phyloP scores from a whole-genome alignment of 129 eudicot genomes.

The Chrysanthemum lavandulifolium region DNA sequence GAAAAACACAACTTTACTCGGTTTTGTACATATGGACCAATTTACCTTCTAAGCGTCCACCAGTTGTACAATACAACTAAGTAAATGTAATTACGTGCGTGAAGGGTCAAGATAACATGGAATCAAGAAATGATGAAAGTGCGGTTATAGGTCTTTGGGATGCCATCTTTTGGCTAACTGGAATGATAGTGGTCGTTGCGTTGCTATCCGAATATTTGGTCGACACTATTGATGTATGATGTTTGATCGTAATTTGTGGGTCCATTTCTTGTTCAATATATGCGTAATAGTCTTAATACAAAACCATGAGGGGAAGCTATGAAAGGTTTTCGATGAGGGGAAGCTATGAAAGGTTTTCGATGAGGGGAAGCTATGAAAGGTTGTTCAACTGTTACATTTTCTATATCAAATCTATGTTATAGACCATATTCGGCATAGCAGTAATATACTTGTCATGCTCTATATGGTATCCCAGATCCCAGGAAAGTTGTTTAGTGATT shows the following conservation, averaged over 20 bases:
- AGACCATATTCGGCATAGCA: background rate
- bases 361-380: constrained; percentile 97
- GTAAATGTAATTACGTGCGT: too few species aligned
- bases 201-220: constrained; percentile 80
- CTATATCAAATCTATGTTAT: background rate
- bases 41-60: too few species aligned
- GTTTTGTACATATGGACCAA: too few species aligned
- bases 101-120: constrained; percentile 43
- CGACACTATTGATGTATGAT: too few species aligned
- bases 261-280: too few species aligned
- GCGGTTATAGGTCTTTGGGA: constrained; percentile 72
- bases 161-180: constrained; percentile 62
- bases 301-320: too few species aligned
- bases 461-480: too few species aligned
- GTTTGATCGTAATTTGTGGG: too few species aligned
- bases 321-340: too few species aligned
- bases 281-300: too few species aligned
- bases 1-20: too few species aligned
- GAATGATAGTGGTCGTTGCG: constrained; percentile 77
- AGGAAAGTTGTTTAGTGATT: too few species aligned
- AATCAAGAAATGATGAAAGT: constrained; percentile 32
- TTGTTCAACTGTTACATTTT: constrained; percentile 22
- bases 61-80: background rate
- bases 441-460: background rate
- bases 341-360: constrained; percentile 95